Percentiles rank a stretch among this genome's conserved stretches.
Evolutionary conservation across 345 rosid species (phyloP).

Genomic region (Citrus trifoliata): DNA sequence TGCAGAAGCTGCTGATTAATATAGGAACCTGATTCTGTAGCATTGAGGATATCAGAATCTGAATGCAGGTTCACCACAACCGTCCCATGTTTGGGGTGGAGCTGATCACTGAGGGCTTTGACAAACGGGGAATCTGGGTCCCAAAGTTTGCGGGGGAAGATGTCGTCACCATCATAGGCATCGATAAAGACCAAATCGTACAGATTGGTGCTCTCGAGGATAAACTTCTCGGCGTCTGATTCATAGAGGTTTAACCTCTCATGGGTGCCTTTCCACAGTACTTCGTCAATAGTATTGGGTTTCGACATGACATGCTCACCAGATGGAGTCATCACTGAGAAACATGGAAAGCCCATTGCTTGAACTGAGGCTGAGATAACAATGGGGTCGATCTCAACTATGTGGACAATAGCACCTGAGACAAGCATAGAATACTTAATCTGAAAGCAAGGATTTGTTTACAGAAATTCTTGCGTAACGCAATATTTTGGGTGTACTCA

Average conservation of each 20-base stretch:
- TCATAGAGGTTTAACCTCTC: constrained; percentile 79
- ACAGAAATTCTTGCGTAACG: background rate
- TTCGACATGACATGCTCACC: constrained; percentile 43
- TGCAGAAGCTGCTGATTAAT: constrained; percentile 36
- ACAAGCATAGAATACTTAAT: background rate
- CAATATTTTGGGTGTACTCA: background rate
- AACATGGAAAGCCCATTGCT: constrained; percentile 90
- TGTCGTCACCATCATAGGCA: constrained; percentile 91
- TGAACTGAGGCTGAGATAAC: constrained; percentile 72
- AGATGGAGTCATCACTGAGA: constrained; percentile 44
- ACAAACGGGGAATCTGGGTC: constrained; percentile 64
- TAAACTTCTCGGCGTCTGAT: constrained; percentile 73
- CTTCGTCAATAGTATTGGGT: constrained; percentile 45
- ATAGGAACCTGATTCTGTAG: constrained; percentile 24
- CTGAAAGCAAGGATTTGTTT: background rate
- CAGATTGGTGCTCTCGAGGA: constrained; percentile 32
- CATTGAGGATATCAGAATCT: constrained; percentile 35
- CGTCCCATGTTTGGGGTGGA: constrained; percentile 75
- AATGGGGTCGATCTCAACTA: constrained; percentile 81
- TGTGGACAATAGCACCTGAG: constrained; percentile 68
- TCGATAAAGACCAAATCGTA: constrained; percentile 83
- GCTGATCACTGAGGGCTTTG: constrained; percentile 45
- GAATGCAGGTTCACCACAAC: constrained; percentile 89
- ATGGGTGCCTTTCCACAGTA: constrained; percentile 80
- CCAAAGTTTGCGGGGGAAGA: constrained; percentile 85